These are phyloP conservation scores for Pulveroboletus ravenelii DNA, from an alignment of 768 basidiomycete species.

Conservation along the genomic window DNA sequence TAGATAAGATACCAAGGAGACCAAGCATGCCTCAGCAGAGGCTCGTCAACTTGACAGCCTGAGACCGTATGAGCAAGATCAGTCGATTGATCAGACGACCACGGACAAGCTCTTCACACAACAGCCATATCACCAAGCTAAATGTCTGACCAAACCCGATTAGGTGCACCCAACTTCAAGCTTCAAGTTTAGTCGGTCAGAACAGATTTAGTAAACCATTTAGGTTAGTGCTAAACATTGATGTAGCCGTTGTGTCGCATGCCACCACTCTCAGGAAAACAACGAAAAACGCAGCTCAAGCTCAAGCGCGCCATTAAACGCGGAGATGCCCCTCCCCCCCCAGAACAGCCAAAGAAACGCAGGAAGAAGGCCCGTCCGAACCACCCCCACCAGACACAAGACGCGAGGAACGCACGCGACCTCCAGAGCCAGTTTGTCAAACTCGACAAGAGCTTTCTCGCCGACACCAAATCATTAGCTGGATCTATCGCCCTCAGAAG, in stretches of 20 bases:
- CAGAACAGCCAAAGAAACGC: constrained; percentile 11
- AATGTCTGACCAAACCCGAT: too few species aligned
- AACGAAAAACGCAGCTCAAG: constrained; percentile 69
- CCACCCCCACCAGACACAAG: not conserved
- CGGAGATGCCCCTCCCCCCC: constrained; percentile 51
- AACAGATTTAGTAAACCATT: too few species aligned
- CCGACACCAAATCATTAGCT: constrained; percentile 53
- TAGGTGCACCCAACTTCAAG: too few species aligned
- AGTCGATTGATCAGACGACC: too few species aligned
- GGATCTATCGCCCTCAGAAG: constrained; percentile 48
- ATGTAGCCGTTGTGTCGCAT: too few species aligned
- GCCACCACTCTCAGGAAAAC: constrained; percentile 46
- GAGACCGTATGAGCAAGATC: too few species aligned
- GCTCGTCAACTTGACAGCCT: too few species aligned
- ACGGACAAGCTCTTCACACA: too few species aligned
- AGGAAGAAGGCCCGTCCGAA: not conserved
- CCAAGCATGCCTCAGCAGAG: too few species aligned
- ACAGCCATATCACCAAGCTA: too few species aligned
- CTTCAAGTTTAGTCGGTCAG: too few species aligned
- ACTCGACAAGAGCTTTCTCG: constrained; percentile 55
- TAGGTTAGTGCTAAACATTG: not conserved
- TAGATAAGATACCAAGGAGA: too few species aligned
- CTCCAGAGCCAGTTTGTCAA: constrained; percentile 71
- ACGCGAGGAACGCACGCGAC: constrained; percentile 35
- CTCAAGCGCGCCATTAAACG: constrained; percentile 82